Conservation (phyloP, 2,329 filamentous ascomycete genomes). For the Talaromyces sp. region DNA sequence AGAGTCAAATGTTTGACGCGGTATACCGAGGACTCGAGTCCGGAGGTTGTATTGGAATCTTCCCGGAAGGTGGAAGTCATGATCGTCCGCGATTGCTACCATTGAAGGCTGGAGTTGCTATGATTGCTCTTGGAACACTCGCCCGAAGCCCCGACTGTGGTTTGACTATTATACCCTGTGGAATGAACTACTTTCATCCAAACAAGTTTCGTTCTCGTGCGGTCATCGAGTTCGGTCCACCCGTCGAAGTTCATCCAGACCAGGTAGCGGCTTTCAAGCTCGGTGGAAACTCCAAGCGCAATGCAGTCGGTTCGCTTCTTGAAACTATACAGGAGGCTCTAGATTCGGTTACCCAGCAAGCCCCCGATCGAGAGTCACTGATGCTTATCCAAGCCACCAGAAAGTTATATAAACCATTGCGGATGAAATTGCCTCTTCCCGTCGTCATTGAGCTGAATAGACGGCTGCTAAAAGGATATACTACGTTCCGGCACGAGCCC, state of each 20-base stretch:
- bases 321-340: constrained; percentile 84
- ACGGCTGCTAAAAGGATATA: constrained; percentile 84
- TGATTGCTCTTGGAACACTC: constrained; percentile 92
- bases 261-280: constrained; percentile 81
- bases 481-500: constrained; percentile 84
- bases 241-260: constrained; percentile 81
- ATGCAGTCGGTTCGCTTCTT: constrained; percentile 80
- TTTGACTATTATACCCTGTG: constrained; percentile 89
- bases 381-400: constrained; percentile 94
- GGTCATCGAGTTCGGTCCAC: constrained; percentile 89
- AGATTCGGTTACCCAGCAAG: constrained; percentile 83
- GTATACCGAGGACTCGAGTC: constrained; percentile 79
- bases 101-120: constrained; percentile 92
- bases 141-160: constrained; percentile 82
- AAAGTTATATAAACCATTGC: constrained; percentile 87
- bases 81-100: constrained; percentile 89
- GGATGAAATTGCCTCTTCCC: constrained; percentile 87
- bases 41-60: constrained; percentile 91
- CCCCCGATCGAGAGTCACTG: constrained; percentile 90
- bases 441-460: constrained; percentile 93
- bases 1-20: constrained; percentile 88
- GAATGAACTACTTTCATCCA: constrained; percentile 99
- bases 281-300: constrained; percentile 67
- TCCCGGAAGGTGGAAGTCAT: constrained; percentile 94
- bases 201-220: constrained; percentile 97